A percentile compares a stretch with the other conserved stretches of the same genome.
Conservation (phyloP, 768 basidiomycete genomes). For the Kwoniella mangroviensis region DNA sequence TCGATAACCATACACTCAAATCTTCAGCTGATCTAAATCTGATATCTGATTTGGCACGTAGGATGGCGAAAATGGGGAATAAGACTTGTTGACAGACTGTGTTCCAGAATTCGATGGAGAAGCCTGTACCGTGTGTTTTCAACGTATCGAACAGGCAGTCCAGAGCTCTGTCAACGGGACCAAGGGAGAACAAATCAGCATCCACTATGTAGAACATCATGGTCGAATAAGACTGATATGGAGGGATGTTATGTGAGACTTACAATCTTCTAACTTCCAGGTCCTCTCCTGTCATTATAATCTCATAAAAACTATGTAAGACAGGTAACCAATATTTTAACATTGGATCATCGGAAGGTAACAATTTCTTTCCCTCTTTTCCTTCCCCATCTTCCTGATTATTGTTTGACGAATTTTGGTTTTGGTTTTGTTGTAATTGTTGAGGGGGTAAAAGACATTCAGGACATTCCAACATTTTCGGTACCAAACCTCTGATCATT, state of each 20-base stretch:
- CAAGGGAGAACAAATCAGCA: conserved; percentile 12
- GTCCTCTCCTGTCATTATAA: conserved; percentile 99
- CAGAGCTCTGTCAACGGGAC: conserved; percentile 69
- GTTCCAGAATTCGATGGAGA: conserved; percentile 94
- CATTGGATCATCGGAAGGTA: conserved; percentile 70
- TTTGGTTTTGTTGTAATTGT: conserved; percentile 9
- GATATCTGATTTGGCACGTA: conserved; percentile 85
- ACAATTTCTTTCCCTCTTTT: conserved; percentile 22
- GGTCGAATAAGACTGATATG: neutral
- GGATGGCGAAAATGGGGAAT: conserved; percentile 96
- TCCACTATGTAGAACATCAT: neutral
- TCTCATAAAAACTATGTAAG: conserved; percentile 97
- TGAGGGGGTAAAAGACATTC: conserved; percentile 63
- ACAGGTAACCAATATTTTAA: conserved; percentile 97
- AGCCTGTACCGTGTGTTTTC: conserved; percentile 83
- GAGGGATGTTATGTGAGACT: conserved; percentile 56
- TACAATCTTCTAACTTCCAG: conserved; percentile 94
- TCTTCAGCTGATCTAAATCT: conserved; percentile 95
- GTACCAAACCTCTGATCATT: conserved; percentile 91
- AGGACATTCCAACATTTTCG: conserved; percentile 82
- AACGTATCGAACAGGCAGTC: conserved; percentile 93
- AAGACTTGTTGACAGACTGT: conserved; percentile 94
- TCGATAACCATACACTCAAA: conserved; percentile 99
- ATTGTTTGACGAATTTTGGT: neutral
- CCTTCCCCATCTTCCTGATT: conserved; percentile 3